Conservation (phyloP, 1,284 basidiomycete species). For the Vanrija sp. region DNA sequence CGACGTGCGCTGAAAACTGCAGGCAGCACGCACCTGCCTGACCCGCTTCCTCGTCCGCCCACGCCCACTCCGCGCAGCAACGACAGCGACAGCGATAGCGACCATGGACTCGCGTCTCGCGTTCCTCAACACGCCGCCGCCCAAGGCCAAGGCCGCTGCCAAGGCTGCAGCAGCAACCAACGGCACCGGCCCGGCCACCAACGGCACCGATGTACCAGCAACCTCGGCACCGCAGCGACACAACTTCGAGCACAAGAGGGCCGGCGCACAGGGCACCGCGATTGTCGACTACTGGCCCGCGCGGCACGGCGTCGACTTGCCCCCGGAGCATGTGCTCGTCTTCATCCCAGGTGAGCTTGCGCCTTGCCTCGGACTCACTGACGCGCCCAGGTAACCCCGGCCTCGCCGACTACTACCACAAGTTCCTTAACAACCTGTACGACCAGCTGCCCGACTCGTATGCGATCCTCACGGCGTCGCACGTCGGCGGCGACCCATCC, state of each 20-base stretch:
- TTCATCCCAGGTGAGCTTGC: conserved; percentile 35
- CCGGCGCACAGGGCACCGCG: conserved; percentile 8
- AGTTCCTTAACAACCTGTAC: conserved; percentile 41
- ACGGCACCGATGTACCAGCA: too few relatives aligned
- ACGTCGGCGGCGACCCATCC: conserved; percentile 42
- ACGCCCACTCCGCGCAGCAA: too few relatives aligned
- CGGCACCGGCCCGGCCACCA: not conserved
- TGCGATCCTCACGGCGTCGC: conserved; percentile 42
- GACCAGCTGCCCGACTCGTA: conserved; percentile 34
- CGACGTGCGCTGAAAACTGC: too few relatives aligned
- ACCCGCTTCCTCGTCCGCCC: too few relatives aligned
- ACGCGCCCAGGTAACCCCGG: conserved; percentile 44
- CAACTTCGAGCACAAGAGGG: conserved; percentile 5
- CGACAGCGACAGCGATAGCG: not conserved
- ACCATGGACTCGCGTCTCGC: conserved; percentile 20
- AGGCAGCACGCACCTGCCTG: too few relatives aligned
- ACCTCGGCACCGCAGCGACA: not conserved
- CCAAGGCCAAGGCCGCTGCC: not conserved
- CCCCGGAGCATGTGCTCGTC: conserved; percentile 29
- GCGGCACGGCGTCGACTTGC: conserved; percentile 3
- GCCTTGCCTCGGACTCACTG: not conserved
- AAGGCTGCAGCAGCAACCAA: conserved; percentile 1
- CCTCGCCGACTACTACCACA: conserved; percentile 45
- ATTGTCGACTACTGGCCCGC: conserved; percentile 38
- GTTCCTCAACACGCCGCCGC: conserved; percentile 10